Evolutionary conservation across 768 basidiomycete genomes (phyloP), one percentile per base, ranked within the genome.

Genomic region (Rhizopogon rudus): DNA sequence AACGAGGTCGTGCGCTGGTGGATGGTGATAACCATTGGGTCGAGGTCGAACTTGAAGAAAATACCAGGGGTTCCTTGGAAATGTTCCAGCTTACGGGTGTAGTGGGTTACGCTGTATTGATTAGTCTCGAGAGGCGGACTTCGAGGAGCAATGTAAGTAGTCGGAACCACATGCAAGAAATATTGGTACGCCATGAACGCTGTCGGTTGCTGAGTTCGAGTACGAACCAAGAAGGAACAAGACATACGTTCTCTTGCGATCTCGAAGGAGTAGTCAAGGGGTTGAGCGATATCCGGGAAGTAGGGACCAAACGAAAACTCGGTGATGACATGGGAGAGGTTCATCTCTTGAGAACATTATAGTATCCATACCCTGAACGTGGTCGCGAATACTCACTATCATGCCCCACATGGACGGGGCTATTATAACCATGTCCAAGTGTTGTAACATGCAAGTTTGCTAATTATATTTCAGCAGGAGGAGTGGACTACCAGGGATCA

Each of bases 21-120:
- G 52, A 98, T 84, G 0, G 84, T 87, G 56, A 98, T 78, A 22
- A 81, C 77, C 72, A 98, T 80, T 0, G 95, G 93, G 66, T 99
- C 96, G 39, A 98, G 73, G 56, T 99, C 95, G 68, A 93, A 98
- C 71, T 98, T 97, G 87, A 98, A 97, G 78, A 96, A 98, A 67
- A 98, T 96, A 14, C 91, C 95, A 0, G 96, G 96, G 0, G 92
- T 87, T 6, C 90, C 91, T 14, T 76, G 73, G 59, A 90, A 83
- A 65, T 91, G 88, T 17, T 82, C 74, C 2, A 97, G 74, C 16
- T 81, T 77, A 31, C 91, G 84, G 1, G 81, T 84, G 61, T 98
- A 96, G 71, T 97, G 93, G 0, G 93, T 98, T 5, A 98, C 96
- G 44, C 91, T 91, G 73, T 98, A 98, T 69, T 96, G 91, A 65